Base-by-base conservation (phyloP, 202 grass and related monocot genomes). In the Elaeis oleifera region DNA sequence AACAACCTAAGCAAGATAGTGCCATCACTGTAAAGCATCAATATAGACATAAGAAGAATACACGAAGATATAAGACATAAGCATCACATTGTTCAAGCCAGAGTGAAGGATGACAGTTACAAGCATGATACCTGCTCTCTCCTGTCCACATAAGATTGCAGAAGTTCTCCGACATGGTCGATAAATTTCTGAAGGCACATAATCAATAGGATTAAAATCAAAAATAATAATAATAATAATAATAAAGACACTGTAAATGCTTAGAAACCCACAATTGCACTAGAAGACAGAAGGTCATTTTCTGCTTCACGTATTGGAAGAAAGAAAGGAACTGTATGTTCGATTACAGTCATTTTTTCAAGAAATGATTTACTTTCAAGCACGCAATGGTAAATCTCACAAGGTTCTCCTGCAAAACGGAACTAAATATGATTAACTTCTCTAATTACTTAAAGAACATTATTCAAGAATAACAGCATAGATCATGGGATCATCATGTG, bases 281-380 rank as follows among this genome's bases (percentile, higher is more conserved):
- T 96, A 52, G 91, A 91, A 57, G 87, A 96, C 32, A 96, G 76
- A 39, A 88, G 83, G 36, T 91, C 88, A 80, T 74, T 81, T 85
- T 91, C 91, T 53, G 76, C 80, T 87, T 96, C 91, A 52, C 88
- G 84, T 64, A 89, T 79, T 60, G 91, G 91, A 54, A 96, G 77
- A 68, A 96, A 96, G 81, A 96, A 96, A 58, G 91, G 91, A 52
- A 90, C 64, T 51, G 91, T 96, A 50, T 96, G 91, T 63, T 96
- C 87, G 39, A 60, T 71, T 64, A 96, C 76, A 67, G 79, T 85
- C 87, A 96, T 90, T 75, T 96, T 96, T 82, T 96, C 87, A 62
- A 96, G 87, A 76, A 96, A 96, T 55, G 91, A 96, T 72, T 96
- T 96, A 68, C 91, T 96, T 77, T 91, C 91, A 70, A 96, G 57